Base-by-base conservation (phyloP, 306 rosid genomes). In the Biancaea sappan region DNA sequence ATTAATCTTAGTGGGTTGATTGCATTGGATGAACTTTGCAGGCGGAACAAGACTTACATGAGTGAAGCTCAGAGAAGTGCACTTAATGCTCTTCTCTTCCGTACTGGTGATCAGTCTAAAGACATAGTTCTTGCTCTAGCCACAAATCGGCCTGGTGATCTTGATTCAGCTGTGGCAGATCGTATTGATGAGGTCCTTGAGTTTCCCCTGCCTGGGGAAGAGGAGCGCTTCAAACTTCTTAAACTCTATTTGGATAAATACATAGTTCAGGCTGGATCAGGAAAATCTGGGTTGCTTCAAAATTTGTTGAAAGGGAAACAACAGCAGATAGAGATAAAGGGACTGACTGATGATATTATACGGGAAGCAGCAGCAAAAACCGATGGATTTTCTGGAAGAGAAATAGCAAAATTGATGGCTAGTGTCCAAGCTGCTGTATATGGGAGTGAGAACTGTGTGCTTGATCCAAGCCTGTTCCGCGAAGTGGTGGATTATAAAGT, bases 51-150 rank as follows among this genome's bases (percentile, higher is more conserved):
- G 89, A 92, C 96, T 77, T 95, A 92, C 35, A 95, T 92, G 99
- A 90, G 98, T 86, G 98, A 95, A 86, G 99, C 99, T 26, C 99
- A 95, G 85, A 90, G 99, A 87, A 95, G 99, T 82, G 98, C 98
- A 21, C 90, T 95, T 26, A 95, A 95, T 67, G 99, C 99, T 13
- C 96, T 95, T 62, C 98, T 95, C 57, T 95, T 90, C 82, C 97
- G 98, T 35, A 92, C 98, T 0, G 99, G 98, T 76, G 99, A 95
- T 80, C 99, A 92, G 76, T 95, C 99, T 40, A 95, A 95, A 75
- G 99, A 95, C 84, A 92, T 95, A 61, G 99, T 92, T 46, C 99
- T 94, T 79, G 99, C 96, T 67, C 95, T 94, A 0, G 99, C 99
- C 44, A 94, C 99, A 16, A 94, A 94, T 79, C 97, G 99, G 5